Base-by-base conservation (phyloP, 805 yeast genomes). In the Saccharomyces jurei region DNA sequence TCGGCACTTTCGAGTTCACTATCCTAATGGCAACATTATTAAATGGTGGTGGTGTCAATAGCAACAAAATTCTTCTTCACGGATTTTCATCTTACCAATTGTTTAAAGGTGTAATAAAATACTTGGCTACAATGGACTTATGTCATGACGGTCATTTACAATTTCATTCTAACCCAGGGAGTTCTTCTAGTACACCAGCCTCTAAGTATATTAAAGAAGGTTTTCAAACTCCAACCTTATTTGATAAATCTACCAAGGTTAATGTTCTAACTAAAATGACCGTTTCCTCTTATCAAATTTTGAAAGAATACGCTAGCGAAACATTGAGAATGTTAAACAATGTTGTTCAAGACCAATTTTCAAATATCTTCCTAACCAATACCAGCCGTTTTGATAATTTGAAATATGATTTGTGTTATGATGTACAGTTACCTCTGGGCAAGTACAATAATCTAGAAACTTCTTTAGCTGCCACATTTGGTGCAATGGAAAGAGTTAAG, bases 41-140 rank as follows among this genome's bases (percentile, higher is more conserved):
- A 47, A 82, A 84, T 57, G 97, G 97, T 62, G 95, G 95, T 61
- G 91, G 92, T 56, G 69, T 74, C 6, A 77, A 76, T 60, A 94
- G 95, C 13, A 86, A 84, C 63, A 86, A 83, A 63, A 84, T 89
- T 26, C 75, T 94, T 53, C 70, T 90, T 41, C 86, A 84, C 61
- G 99, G 98, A 0, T 92, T 87, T 69, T 89, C 96, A 2, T 86
- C 95, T 25, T 94, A 90, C 67, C 99, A 94, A 72, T 74, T 94
- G 51, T 94, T 94, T 76, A 91, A 89, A 67, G 97, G 96, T 66
- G 83, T 88, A 1, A 77, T 94, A 54, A 82, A 83, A 62, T 91
- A 86, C 65, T 67, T 92, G 57, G 95, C 97, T 2, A 81, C 87
- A 2, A 83, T 84, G 77, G 96, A 90, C 68, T 70, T 91, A 50